A percentile compares a stretch with the other conserved stretches of the same genome.
phyloP scores from a whole-genome alignment of 495 filamentous ascomycete genomes.

The Xylaria palmicola region DNA sequence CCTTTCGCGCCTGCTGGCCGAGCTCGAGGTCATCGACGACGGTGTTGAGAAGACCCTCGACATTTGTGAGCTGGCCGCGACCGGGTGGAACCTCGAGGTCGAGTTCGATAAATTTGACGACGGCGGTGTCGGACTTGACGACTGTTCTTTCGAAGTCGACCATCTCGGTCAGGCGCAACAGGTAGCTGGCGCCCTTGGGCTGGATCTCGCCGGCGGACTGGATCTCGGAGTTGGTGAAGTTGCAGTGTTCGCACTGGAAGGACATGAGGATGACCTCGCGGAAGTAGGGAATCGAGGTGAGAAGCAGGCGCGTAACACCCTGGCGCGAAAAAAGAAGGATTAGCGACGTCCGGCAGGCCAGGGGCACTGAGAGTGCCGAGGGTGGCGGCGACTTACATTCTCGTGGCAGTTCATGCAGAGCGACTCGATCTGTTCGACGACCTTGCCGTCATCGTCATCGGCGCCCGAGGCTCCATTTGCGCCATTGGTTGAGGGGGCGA shows the following conservation, averaged over 20 bases:
- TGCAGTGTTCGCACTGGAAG: conserved; percentile 86
- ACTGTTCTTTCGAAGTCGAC: conserved; percentile 81
- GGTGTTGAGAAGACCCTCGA: conserved; percentile 80
- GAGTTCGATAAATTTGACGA: conserved; percentile 76
- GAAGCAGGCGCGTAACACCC: conserved; percentile 81
- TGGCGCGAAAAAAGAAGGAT: conserved; percentile 33
- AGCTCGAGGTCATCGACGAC: conserved; percentile 73
- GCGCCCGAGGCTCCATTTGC: conserved; percentile 22
- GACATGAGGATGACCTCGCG: conserved; percentile 96
- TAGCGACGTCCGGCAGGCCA: too few species aligned
- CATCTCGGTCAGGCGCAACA: conserved; percentile 65
- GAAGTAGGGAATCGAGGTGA: conserved; percentile 93
- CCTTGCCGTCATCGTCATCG: conserved; percentile 49
- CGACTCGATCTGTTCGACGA: conserved; percentile 60
- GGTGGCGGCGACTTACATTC: conserved; percentile 57
- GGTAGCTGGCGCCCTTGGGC: conserved; percentile 78
- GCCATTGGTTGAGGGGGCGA: conserved; percentile 38
- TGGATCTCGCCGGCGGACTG: conserved; percentile 89
- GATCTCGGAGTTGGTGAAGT: conserved; percentile 85
- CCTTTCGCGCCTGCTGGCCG: conserved; percentile 73
- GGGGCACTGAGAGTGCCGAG: too few species aligned
- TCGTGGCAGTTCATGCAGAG: conserved; percentile 64
- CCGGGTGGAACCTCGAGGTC: conserved; percentile 90
- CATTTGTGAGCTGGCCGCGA: conserved; percentile 82
- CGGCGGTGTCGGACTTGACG: conserved; percentile 84